Conservation (phyloP, 495 filamentous ascomycete genomes). For the Aspergillus olivimuriae region DNA sequence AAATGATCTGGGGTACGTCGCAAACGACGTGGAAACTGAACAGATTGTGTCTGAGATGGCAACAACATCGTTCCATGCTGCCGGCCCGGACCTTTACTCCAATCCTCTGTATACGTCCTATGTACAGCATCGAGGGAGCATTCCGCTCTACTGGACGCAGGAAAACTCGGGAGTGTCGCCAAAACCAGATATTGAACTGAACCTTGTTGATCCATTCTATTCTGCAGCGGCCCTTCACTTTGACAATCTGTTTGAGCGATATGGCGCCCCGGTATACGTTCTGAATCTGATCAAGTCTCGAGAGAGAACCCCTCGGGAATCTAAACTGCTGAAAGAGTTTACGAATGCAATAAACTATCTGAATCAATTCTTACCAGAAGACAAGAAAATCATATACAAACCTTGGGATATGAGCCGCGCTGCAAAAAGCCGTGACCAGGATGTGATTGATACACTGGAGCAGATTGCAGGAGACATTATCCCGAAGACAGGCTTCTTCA, state of each 20-base stretch:
- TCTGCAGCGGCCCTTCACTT: slow-evolving; percentile 94
- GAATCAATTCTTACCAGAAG: slow-evolving; percentile 83
- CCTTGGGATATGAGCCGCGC: slow-evolving; percentile 98
- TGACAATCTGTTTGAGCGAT: slow-evolving; percentile 89
- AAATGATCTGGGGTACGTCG: slow-evolving; percentile 94
- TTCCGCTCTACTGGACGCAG: slow-evolving; percentile 95
- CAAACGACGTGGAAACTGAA: slow-evolving; percentile 99
- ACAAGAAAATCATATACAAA: slow-evolving; percentile 82
- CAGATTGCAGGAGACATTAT: slow-evolving; percentile 81
- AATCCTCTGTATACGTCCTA: slow-evolving; percentile 94
- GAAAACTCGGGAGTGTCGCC: slow-evolving; percentile 93
- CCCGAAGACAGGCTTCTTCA: slow-evolving; percentile 84
- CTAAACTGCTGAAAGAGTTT: slow-evolving; percentile 82
- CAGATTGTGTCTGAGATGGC: slow-evolving; percentile 93
- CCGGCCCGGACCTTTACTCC: slow-evolving; percentile 76
- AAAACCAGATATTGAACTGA: slow-evolving; percentile 91
- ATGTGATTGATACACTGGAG: slow-evolving; percentile 90
- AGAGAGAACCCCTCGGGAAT: slow-evolving; percentile 87
- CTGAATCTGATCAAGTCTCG: slow-evolving; percentile 90
- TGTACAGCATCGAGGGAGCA: slow-evolving; percentile 93
- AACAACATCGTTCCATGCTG: slow-evolving; percentile 92
- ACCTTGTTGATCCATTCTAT: slow-evolving; percentile 93
- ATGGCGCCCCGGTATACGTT: slow-evolving; percentile 84
- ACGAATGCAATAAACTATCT: slow-evolving; percentile 84
- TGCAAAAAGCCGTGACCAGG: slow-evolving; percentile 88